Conservation (phyloP, 2,329 filamentous ascomycete species). For the Colletotrichum sp. region DNA sequence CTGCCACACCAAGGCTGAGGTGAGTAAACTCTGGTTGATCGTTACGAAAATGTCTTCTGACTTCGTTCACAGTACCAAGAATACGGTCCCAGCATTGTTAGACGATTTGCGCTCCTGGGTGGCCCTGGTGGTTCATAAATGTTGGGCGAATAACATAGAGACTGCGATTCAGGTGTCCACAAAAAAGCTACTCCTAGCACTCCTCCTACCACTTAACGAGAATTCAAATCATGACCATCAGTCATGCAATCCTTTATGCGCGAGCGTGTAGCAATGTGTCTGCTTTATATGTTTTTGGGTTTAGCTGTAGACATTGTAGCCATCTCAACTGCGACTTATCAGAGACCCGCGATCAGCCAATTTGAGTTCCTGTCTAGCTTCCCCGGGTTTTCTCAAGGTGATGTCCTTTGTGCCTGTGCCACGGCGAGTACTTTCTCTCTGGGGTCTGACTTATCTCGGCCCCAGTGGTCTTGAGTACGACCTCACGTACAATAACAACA, state of each 20-base stretch:
- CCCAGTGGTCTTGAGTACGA: not conserved
- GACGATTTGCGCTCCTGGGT: constrained; percentile 91
- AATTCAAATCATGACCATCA: constrained; percentile 12
- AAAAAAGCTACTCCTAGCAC: not conserved
- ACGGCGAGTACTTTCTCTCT: not conserved
- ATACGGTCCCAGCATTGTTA: constrained; percentile 93
- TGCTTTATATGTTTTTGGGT: not conserved
- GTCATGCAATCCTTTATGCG: constrained; percentile 5
- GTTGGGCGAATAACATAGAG: not conserved
- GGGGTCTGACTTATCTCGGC: not conserved
- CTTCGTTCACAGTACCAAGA: constrained; percentile 76
- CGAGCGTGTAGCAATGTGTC: not conserved
- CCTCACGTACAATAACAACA: not conserved
- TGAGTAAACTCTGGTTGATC: constrained; percentile 34
- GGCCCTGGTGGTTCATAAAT: constrained; percentile 81
- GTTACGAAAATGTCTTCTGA: constrained; percentile 11
- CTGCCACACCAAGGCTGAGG: constrained; percentile 90
- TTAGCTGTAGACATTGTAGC: not conserved
- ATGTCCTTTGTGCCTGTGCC: not conserved
- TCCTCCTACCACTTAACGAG: constrained; percentile 2
- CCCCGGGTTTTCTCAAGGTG: not conserved
- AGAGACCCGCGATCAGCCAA: not conserved
- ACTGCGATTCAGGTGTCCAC: not conserved
- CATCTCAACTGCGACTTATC: not conserved
- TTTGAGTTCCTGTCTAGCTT: not conserved